Evolutionary conservation across 208 protist species (phyloP), one percentile per base, ranked within the genome.

Genomic region (Lotmaria passim): DNA sequence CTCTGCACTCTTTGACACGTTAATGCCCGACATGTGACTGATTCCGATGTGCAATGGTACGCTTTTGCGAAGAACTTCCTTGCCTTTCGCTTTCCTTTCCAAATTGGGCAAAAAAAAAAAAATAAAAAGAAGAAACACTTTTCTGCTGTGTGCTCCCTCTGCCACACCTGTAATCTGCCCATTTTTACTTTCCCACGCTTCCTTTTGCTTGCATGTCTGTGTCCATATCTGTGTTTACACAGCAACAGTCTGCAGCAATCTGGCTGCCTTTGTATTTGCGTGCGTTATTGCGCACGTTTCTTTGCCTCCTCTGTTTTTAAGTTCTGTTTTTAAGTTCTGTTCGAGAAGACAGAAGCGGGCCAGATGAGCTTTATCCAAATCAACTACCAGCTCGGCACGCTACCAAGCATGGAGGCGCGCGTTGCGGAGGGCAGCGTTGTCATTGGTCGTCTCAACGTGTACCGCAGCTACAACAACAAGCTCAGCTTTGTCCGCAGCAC

Each of bases 401-500:
- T 82, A 15, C 58, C 81, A 0, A 51, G 62, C 21, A 57, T 93
- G 33, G 86, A 93, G 64, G 48, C 59, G 31, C 31, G 56, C n/a
- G 77, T 94, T 15, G 58, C 53, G 8, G 39, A 73, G 23, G 89
- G 89, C n/a, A 56, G 31, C 30, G 70, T 92, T 23, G 82, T 93
- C 31, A 85, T 94, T 69, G 89, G 79, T 0, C 72, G 78, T 7
- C 46, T 92, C 26, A 41, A 26, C 23, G 55, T 91, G 3, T 94
- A 68, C 57, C 70, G 77, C 24, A 69, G 50, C 2, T 87, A 79
- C 72, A 69, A 26, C 24, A 75, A 34, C 15, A 69, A 75, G 34
- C 67, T 95, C 2, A 69, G 65, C 38, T 95, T 95, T 59, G 68
- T 83, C 15, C 51, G 70, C 41, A 90, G 74, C 70, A 56, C 66